These are phyloP conservation scores for Botrytis porri DNA, from an alignment of 2,329 filamentous ascomycete species.

Conservation along the genomic window DNA sequence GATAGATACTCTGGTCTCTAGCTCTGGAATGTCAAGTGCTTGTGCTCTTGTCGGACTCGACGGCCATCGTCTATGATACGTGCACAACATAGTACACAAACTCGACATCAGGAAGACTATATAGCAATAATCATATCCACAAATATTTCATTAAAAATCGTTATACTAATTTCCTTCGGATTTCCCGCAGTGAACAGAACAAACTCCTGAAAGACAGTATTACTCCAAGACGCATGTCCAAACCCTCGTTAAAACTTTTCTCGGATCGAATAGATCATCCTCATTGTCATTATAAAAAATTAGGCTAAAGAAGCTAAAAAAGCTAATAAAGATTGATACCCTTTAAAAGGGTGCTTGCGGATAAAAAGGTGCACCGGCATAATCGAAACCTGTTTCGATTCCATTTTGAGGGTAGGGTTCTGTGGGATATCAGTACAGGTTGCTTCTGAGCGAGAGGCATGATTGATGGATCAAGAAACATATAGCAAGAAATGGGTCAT, in stretches of 20 bases:
- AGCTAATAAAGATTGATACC: background rate
- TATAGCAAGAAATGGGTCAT: background rate
- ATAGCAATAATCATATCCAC: background rate
- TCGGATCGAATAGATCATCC: background rate
- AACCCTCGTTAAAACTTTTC: background rate
- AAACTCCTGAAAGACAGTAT: background rate
- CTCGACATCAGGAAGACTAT: background rate
- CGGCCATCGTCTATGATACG: background rate
- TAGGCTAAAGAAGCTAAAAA: background rate
- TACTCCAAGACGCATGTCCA: background rate
- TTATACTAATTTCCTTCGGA: background rate
- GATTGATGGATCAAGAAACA: background rate
- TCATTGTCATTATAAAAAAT: background rate
- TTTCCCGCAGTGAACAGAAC: background rate
- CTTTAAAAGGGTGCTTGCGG: slow-evolving; percentile 7
- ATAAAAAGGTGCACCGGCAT: slow-evolving; percentile 10
- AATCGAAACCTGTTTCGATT: slow-evolving; percentile 18
- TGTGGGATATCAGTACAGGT: background rate
- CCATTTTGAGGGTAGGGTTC: slow-evolving; percentile 18
- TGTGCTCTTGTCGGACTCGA: background rate
- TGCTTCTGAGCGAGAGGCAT: background rate
- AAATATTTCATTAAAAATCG: background rate
- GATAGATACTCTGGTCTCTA: no score
- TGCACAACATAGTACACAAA: background rate
- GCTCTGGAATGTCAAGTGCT: background rate